Evolutionary conservation across 176 grass and related monocot species (phyloP).

Genomic region (Triticum timopheevii): DNA sequence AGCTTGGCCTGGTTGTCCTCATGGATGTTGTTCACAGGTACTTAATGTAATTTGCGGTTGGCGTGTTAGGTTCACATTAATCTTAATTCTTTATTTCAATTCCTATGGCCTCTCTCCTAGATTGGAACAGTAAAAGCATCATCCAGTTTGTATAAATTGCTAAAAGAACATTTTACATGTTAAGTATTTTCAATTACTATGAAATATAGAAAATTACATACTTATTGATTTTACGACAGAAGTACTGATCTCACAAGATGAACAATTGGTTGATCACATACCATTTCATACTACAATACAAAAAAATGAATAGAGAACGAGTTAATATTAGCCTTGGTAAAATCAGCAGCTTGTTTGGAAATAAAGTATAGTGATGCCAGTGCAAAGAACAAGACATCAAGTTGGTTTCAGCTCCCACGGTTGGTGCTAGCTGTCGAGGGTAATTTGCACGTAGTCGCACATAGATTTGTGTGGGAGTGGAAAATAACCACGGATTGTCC

Average conservation of each 20-base stretch:
- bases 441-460: too few species aligned
- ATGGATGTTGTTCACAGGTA: slow-evolving; percentile 99
- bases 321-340: neutral
- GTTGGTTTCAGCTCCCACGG: neutral
- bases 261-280: slow-evolving; percentile 1
- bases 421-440: too few species aligned
- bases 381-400: neutral
- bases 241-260: neutral
- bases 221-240: neutral
- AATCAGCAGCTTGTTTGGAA: neutral
- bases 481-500: neutral
- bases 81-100: slow-evolving; percentile 5
- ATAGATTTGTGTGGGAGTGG: too few species aligned
- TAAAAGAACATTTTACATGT: neutral
- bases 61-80: neutral
- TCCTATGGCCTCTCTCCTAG: neutral
- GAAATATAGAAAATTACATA: neutral
- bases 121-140: neutral
- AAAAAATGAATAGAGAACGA: neutral
- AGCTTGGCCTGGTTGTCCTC: slow-evolving; percentile 86
- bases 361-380: neutral
- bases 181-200: neutral
- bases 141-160: neutral
- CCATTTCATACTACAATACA: neutral
- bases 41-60: neutral